Evolutionary conservation across 257 asterid genomes (phyloP), one percentile per base, ranked within the genome.

Genomic region (Forsythia suspensa): DNA sequence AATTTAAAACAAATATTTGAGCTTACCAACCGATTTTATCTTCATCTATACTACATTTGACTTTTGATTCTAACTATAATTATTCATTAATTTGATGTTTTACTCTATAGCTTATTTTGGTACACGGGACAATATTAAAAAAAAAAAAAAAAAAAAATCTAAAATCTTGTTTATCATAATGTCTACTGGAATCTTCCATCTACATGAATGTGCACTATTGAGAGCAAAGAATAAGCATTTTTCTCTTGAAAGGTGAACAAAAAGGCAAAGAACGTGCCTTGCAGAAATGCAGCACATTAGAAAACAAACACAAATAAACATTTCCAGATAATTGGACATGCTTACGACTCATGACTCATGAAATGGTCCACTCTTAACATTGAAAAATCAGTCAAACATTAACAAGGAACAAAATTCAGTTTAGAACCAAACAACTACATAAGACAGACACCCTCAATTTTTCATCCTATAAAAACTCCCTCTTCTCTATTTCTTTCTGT

Each of bases 321-420:
- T 81, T 74, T 79, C 13, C 18, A 21, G 13, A 46, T 63, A 79
- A 44, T 11, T n/a, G 43, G 84, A 83, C 89, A 85, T 86, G 91
- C 86, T 84, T 77, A 80, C 91, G 70, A 86, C 89, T 90, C 86
- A 82, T 55, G 72, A 85, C 89, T 90, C 85, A 82, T 57, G 73
- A 74, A 83, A 76, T 76, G 75, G 37, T 80, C 81, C 43, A 75
- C 71, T 75, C 8, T 80, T 34, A 29, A 37, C 87, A 76, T 92
- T 63, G 94, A 88, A 81, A 88, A 78, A 78, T 80, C 87, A 89
- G 92, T 89, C 96, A 84, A 89, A 82, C 65, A 75, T 16, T 7
- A 16, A 71, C 29, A 77, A 71, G 57, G 36, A 44, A 76, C 80
- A 77, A 77, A 61, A 67, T 77, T 73, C 81, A 79, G 51, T 29